Evolutionary conservation across 768 basidiomycete genomes (phyloP), one percentile per base, ranked within the genome.

Genomic region (Suillus hirtellus): DNA sequence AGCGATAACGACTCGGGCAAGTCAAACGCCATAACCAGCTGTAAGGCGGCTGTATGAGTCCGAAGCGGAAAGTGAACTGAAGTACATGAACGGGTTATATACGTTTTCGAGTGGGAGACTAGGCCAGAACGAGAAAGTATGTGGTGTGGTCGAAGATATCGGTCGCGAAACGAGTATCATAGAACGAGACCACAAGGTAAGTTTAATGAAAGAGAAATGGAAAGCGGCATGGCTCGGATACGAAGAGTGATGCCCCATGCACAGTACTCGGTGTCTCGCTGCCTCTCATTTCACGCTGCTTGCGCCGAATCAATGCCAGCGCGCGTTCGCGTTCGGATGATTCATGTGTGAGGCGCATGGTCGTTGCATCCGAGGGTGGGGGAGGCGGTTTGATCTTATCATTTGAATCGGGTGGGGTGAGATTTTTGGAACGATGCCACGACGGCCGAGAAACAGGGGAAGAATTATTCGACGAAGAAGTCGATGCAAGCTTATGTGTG

Each of bases 241-340:
- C 27, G 27, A 27, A 27, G 27, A 27, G 27, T 27, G 27, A 27
- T 27, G 27, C 83, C 3, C 82, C 84, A 54, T 78, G 81, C 3
- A 89, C 85, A 0, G 88, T 90, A 66, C 86, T 89, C 0, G 90
- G 91, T 1, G 92, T 93, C 64, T 83, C 84, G 62, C 82, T 86
- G 3, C 87, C 88, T 40, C 78, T 80, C 75, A 81, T 73, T 73
- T 92, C 89, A 2, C 85, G 81, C 69, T 86, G 83, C 76, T 85
- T 89, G 46, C 88, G 80, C 60, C 80, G 79, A 24, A 92, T 86
- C 35, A 93, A 86, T 9, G 83, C 89, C n/a, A 85, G 75, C 0
- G 92, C 91, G 0, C 92, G 86, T 68, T 88, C 83, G 4, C 90
- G 84, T 72, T 93, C 92, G 0, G 87, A 83, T 0, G 86, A 85